phyloP scores from a whole-genome alignment of 495 filamentous ascomycete genomes.

The Trichoderma erinaceum region DNA sequence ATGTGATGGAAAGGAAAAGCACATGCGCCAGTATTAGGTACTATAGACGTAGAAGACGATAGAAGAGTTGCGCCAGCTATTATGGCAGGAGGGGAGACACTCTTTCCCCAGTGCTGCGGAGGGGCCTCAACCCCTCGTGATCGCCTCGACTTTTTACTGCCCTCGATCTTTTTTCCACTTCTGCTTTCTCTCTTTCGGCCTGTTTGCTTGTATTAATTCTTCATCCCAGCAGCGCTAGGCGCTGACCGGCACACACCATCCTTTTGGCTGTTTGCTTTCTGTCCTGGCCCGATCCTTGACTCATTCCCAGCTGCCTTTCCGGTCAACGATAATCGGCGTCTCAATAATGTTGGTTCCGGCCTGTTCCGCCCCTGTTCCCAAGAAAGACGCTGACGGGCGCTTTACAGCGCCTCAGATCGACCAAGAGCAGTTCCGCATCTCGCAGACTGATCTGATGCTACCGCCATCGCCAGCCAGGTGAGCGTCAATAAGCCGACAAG shows the following conservation, averaged over 20 bases:
- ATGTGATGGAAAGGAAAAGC: background rate
- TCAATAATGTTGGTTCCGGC: background rate
- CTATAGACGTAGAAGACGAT: background rate
- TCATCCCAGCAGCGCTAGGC: background rate
- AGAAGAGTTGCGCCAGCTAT: background rate
- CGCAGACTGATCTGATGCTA: background rate
- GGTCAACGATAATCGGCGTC: background rate
- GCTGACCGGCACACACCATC: constrained; percentile 6
- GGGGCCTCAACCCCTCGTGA: constrained; percentile 5
- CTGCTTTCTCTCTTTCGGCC: background rate
- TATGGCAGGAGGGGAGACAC: background rate
- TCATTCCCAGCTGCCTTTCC: constrained; percentile 3
- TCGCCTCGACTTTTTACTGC: constrained; percentile 5
- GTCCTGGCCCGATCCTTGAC: background rate
- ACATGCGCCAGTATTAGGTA: too few relatives aligned
- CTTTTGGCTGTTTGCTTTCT: constrained; percentile 6
- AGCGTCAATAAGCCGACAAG: background rate
- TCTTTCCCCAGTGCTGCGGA: background rate
- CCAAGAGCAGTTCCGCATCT: background rate
- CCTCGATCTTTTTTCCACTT: background rate
- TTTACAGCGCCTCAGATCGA: background rate
- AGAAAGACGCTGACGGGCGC: background rate
- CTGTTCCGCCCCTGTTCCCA: too few relatives aligned
- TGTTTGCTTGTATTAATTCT: background rate
- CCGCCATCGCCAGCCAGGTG: background rate